Conservation (phyloP, 2,329 filamentous ascomycete genomes). For the Fusarium euwallaceae region DNA sequence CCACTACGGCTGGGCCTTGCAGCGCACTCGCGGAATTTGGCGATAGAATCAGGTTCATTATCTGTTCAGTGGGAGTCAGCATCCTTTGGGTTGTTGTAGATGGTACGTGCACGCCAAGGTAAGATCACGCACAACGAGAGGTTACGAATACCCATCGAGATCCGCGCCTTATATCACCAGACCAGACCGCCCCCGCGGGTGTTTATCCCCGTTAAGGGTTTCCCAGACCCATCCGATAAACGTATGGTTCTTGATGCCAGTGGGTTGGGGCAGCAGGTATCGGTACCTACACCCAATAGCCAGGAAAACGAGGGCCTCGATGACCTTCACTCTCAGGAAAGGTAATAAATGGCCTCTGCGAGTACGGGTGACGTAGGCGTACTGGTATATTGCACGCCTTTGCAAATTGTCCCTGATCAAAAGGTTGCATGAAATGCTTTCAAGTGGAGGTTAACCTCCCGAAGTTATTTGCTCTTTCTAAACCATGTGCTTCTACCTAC, state of each 20-base stretch:
- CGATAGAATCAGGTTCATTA: conserved; percentile 14
- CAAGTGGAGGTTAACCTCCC: neutral
- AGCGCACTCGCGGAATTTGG: neutral
- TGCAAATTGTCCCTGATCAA: neutral
- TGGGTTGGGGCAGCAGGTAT: neutral
- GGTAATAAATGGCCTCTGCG: neutral
- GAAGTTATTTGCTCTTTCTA: neutral
- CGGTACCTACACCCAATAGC: too few relatives aligned
- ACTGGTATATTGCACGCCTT: neutral
- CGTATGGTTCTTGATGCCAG: conserved; percentile 26
- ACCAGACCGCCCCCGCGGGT: conserved; percentile 16
- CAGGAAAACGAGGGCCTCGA: neutral
- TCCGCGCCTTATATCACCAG: conserved; percentile 3
- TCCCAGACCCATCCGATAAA: conserved; percentile 19
- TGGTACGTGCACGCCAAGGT: conserved; percentile 6
- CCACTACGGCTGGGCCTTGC: neutral
- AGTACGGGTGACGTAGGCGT: neutral
- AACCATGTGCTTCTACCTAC: neutral
- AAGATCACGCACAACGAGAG: neutral
- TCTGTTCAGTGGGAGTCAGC: conserved; percentile 1
- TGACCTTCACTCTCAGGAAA: neutral
- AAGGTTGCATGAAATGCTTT: neutral
- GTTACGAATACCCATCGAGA: conserved; percentile 13
- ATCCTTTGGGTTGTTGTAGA: conserved; percentile 15
- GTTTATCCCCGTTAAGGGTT: neutral